Conservation (phyloP, 176 grass and related monocot species). For the Lolium multiflorum region DNA sequence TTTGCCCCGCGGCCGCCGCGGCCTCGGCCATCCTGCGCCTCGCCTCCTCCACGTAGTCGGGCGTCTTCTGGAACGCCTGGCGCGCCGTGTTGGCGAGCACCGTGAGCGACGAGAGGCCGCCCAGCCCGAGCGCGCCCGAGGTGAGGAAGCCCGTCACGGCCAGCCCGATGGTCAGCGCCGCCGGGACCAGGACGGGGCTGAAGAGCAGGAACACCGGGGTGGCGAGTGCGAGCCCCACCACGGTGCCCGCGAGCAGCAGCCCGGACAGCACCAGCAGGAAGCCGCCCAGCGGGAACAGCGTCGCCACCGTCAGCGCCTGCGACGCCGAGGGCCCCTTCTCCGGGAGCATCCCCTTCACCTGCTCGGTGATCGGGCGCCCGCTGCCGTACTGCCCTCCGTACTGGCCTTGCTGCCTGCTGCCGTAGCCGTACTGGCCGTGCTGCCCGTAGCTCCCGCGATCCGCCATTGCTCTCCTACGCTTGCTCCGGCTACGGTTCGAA, state of each 20-base stretch:
- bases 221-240: constrained; percentile 68
- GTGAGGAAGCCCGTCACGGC: constrained; percentile 79
- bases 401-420: no score
- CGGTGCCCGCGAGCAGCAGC: constrained; percentile 59
- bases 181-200: constrained; percentile 84
- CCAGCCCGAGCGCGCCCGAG: constrained; percentile 77
- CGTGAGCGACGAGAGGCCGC: constrained; percentile 68
- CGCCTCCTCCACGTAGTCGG: constrained; percentile 74
- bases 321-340: constrained; percentile 75
- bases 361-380: constrained; percentile 27
- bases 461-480: constrained; percentile 43
- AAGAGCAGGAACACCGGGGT: constrained; percentile 87
- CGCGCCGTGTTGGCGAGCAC: constrained; percentile 58
- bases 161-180: constrained; percentile 69
- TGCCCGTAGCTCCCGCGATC: constrained; percentile 52
- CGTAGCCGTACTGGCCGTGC: background rate
- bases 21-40: constrained; percentile 69
- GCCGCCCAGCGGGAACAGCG: constrained; percentile 82
- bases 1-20: constrained; percentile 61
- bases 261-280: constrained; percentile 74
- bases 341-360: constrained; percentile 62
- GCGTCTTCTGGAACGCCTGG: constrained; percentile 53
- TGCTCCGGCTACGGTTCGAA: background rate
- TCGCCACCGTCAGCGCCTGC: constrained; percentile 83
- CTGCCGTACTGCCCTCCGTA: constrained; percentile 5